These are phyloP conservation scores for Capsicum rhomboideum DNA, from an alignment of 257 asterid genomes.

Conservation along the genomic window DNA sequence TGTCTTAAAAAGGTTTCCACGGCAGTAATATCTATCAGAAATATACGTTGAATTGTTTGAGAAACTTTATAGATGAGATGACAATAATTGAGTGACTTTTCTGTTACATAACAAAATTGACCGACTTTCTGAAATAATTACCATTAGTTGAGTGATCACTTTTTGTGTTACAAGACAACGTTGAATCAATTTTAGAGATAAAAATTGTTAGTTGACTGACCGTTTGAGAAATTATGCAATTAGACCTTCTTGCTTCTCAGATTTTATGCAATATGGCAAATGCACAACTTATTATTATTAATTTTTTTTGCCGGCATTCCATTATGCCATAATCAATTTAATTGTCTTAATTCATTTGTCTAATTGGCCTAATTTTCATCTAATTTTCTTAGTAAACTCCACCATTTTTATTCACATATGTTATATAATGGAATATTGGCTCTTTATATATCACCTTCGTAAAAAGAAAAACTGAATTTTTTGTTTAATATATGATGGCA, in stretches of 20 bases:
- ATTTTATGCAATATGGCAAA: not conserved
- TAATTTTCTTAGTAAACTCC: not conserved
- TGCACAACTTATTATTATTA: not conserved
- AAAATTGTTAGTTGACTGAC: not conserved
- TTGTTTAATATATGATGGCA: constrained; percentile 1
- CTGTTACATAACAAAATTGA: not conserved
- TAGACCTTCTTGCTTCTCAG: not conserved
- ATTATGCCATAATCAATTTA: not conserved
- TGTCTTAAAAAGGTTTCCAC: too few species aligned
- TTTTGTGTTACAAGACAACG: not conserved
- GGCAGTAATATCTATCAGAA: too few species aligned
- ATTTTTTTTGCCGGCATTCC: not conserved
- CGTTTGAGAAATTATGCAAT: not conserved
- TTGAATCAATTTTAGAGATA: not conserved
- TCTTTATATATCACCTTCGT: not conserved
- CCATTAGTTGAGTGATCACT: not conserved
- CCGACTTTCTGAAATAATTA: not conserved
- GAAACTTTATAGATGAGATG: too few species aligned
- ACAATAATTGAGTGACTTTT: not conserved
- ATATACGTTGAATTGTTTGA: too few species aligned
- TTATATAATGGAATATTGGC: not conserved
- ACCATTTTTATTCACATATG: not conserved
- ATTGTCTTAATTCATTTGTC: not conserved
- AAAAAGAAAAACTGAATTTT: not conserved
- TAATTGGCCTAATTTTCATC: not conserved